phyloP scores from a whole-genome alignment of 345 rosid species.

The Erodium maritimum region DNA sequence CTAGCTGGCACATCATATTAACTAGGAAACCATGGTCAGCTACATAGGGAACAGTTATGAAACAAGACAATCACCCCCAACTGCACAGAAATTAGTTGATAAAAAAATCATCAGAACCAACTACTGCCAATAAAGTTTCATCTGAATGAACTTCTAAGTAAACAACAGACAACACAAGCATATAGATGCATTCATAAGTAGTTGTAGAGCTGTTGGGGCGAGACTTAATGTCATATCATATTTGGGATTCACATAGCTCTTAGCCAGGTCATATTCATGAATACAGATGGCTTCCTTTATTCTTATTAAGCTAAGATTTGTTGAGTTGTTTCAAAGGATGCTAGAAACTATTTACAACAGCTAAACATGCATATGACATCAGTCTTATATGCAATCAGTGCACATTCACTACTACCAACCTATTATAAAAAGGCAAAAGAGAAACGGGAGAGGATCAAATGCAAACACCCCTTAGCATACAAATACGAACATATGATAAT shows the following conservation, averaged over 20 bases:
- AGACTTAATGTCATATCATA: neutral
- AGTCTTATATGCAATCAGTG: neutral
- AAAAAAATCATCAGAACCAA: no score
- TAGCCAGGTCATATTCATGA: no score
- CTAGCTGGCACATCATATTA: neutral
- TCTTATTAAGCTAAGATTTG: neutral
- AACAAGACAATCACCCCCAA: neutral
- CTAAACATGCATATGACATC: neutral
- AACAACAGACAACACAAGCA: neutral
- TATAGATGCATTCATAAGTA: neutral
- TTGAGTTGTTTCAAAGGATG: neutral
- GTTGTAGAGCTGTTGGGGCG: neutral
- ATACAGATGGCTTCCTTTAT: neutral
- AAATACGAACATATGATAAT: no score
- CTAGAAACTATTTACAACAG: neutral
- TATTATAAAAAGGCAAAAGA: slow-evolving; percentile 7
- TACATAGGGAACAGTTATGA: neutral
- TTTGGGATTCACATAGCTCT: neutral
- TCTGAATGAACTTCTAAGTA: neutral
- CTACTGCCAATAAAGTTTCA: neutral
- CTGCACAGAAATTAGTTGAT: neutral
- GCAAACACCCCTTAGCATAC: no score
- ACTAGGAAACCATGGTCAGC: neutral
- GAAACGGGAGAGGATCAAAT: no score
- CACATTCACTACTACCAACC: slow-evolving; percentile 2